Base-by-base conservation (phyloP, 805 yeast species). In the Blastobotrys americana region DNA sequence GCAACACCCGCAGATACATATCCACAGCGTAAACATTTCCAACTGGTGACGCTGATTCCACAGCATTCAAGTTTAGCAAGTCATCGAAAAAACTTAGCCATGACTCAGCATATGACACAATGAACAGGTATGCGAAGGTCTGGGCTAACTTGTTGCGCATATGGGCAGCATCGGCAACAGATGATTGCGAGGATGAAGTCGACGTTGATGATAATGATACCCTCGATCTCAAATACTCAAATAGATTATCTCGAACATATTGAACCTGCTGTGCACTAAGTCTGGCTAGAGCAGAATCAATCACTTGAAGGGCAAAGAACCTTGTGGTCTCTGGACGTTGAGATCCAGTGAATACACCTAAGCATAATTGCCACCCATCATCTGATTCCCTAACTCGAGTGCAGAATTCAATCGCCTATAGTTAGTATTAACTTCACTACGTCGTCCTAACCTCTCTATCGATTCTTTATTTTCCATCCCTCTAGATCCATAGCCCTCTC, bases 301-400 rank as follows among this genome's bases (percentile, higher is more conserved):
- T 70, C 21, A 84, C 85, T 63, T 84, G 93, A 45, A 78, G 70
- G 6, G 79, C 70, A 59, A 83, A 84, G 58, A 81, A 82, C 57
- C 78, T 74, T 41, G 80, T 74, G 42, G 76, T 76, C 42, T 76
- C 77, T 43, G 74, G 69, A 37, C 78, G 59, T 21, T 58, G 46
- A 18, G 54, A 59, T 36, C 63, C 58, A 22, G 65, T 56, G 46
- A 72, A 58, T 38, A 74, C 53, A 5, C 66, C 60, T n/a, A 70
- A 55, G 46, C 74, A 68, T 5, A 72, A 58, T 46, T 63, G 71
- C 73, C 76, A 72, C 23, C 78, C 77, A 40, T 70, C 68, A 3
- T 63, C 52, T 9, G 76, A 70, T 6, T 60, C 56, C 50, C 68
- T 68, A 42, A 73, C 63, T 39, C 68, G 67, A 45, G 64, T 65